Percentiles rank a stretch among this genome's conserved stretches.
Evolutionary conservation across 345 rosid genomes (phyloP).

Genomic region (Eucalyptus sp.): DNA sequence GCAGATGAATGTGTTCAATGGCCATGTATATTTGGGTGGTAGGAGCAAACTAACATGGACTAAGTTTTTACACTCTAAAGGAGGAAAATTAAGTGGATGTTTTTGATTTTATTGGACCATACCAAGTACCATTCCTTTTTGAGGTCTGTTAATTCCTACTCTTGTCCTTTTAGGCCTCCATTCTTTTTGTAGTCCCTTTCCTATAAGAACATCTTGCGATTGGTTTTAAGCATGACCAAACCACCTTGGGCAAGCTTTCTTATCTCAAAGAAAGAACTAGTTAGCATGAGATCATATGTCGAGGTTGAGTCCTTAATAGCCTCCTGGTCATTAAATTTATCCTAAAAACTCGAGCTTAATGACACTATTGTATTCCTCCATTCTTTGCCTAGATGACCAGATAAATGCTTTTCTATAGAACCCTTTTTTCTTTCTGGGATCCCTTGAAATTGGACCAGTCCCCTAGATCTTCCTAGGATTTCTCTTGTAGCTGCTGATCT

Average conservation of each 20-base stretch:
- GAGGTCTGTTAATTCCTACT: background rate
- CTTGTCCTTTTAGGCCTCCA: background rate
- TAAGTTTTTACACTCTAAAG: background rate
- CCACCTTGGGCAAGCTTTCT: background rate
- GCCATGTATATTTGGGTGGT: background rate
- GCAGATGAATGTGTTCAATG: background rate
- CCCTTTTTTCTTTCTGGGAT: background rate
- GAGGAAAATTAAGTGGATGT: background rate
- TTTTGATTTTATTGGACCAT: background rate
- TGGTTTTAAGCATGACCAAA: background rate
- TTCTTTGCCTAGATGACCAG: background rate
- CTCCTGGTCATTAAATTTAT: background rate
- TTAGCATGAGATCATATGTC: background rate
- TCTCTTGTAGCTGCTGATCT: background rate
- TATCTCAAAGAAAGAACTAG: background rate
- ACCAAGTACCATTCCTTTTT: background rate
- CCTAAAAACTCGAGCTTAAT: background rate
- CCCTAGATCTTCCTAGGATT: background rate
- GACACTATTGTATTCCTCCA: background rate
- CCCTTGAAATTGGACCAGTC: background rate
- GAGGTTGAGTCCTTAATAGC: background rate
- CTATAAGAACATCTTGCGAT: background rate
- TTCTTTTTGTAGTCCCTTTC: background rate
- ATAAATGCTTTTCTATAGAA: background rate
- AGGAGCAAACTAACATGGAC: background rate